Evolutionary conservation across 257 asterid genomes (phyloP).

Genomic region (Lycium ferocissimum): DNA sequence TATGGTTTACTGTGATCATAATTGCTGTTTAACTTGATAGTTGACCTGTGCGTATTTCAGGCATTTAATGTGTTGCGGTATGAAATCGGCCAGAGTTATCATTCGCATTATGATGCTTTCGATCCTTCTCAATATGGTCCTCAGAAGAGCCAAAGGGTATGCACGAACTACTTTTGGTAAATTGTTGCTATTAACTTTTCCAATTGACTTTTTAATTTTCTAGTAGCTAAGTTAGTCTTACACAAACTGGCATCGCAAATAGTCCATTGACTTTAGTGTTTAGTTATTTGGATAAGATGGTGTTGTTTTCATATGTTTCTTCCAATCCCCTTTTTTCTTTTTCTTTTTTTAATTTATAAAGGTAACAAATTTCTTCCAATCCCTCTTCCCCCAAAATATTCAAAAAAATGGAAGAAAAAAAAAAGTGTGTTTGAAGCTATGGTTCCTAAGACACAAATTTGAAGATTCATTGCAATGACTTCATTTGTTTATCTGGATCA

Average conservation of each 20-base stretch:
- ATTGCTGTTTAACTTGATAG: slow-evolving; percentile 29
- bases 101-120: slow-evolving; percentile 90
- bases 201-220: neutral
- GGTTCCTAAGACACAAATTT: neutral
- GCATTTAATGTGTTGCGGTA: slow-evolving; percentile 88
- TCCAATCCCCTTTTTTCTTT: neutral
- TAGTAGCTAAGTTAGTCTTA: neutral
- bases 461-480: slow-evolving; percentile 1
- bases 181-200: slow-evolving; percentile 5
- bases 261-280: neutral
- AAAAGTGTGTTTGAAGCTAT: neutral
- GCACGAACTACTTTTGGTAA: neutral
- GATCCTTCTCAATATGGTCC: slow-evolving; percentile 94
- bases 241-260: neutral
- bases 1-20: slow-evolving; percentile 14
- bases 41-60: slow-evolving; percentile 56
- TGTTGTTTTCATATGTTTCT: slow-evolving; percentile 18
- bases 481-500: neutral
- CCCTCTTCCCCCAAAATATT: neutral
- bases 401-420: neutral
- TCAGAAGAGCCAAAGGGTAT: slow-evolving; percentile 95
- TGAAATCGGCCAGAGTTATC: slow-evolving; percentile 87
- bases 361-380: neutral
- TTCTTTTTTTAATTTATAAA: no score
- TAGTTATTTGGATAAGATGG: neutral